phyloP scores from a whole-genome alignment of 1,139 yeast species.

The Tardiomyces blankii region DNA sequence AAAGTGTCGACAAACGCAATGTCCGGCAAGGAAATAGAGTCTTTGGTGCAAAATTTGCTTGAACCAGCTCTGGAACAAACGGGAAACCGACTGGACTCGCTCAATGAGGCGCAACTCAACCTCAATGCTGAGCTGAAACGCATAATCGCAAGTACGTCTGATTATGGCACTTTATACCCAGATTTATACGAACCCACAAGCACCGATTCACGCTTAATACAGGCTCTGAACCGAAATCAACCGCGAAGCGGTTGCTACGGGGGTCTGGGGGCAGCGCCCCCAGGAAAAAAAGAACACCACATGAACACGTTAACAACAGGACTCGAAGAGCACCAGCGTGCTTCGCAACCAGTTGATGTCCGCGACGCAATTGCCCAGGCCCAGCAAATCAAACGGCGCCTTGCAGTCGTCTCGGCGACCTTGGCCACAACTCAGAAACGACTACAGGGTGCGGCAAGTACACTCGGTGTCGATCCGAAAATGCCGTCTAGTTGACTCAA shows the following conservation, averaged over 20 bases:
- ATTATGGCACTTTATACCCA: not conserved
- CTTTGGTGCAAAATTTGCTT: constrained; percentile 1
- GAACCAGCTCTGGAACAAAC: constrained; percentile 10
- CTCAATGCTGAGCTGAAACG: constrained; percentile 7
- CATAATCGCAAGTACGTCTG: not conserved
- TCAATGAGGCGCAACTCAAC: constrained; percentile 9
- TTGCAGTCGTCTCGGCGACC: not conserved
- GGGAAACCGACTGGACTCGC: constrained; percentile 6
- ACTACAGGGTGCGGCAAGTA: not conserved
- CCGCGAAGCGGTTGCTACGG: no score
- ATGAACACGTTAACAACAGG: not conserved
- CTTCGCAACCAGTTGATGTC: not conserved
- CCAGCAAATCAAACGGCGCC: not conserved
- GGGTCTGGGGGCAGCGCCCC: no score
- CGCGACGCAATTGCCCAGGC: not conserved
- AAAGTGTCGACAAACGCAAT: not conserved
- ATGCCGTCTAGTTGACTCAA: no score
- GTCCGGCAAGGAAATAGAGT: not conserved
- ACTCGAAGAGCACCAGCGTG: not conserved
- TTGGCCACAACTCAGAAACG: not conserved
- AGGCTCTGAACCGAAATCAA: no score
- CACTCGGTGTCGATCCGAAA: not conserved
- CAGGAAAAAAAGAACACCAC: no score
- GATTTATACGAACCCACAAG: no score
- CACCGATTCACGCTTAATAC: no score